Conservation (phyloP, 306 rosid species). For the Prunus salicina region DNA sequence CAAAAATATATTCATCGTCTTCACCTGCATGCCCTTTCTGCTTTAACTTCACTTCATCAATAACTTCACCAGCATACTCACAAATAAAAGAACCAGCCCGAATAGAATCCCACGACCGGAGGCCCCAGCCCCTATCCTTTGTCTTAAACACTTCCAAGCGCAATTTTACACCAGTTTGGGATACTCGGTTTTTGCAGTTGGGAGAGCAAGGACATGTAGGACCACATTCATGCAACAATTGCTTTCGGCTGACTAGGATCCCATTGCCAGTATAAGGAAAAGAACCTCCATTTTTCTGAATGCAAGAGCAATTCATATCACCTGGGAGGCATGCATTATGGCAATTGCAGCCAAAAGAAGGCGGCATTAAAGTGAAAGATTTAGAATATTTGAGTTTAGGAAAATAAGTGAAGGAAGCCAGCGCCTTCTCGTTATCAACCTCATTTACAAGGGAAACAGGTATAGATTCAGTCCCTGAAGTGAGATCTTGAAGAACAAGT, state of each 20-base stretch:
- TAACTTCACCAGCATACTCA: slow-evolving; percentile 64
- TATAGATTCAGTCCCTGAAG: slow-evolving; percentile 49
- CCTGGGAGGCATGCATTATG: slow-evolving; percentile 47
- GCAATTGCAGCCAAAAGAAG: slow-evolving; percentile 49
- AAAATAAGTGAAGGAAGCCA: slow-evolving; percentile 51
- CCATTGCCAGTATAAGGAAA: slow-evolving; percentile 55
- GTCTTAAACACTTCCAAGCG: slow-evolving; percentile 63
- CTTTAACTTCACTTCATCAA: slow-evolving; percentile 35
- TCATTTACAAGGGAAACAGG: slow-evolving; percentile 68
- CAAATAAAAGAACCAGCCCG: slow-evolving; percentile 66
- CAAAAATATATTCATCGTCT: slow-evolving; percentile 54
- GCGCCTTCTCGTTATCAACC: slow-evolving; percentile 52
- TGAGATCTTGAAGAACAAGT: slow-evolving; percentile 49
- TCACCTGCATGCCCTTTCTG: slow-evolving; percentile 23
- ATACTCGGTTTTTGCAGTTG: slow-evolving; percentile 59
- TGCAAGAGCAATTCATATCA: slow-evolving; percentile 55
- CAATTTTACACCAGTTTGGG: slow-evolving; percentile 47
- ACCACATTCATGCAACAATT: slow-evolving; percentile 63
- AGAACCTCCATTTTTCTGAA: slow-evolving; percentile 53
- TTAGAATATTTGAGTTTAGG: slow-evolving; percentile 40
- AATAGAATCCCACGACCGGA: slow-evolving; percentile 58
- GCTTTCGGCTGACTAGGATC: slow-evolving; percentile 49
- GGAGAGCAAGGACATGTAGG: slow-evolving; percentile 53
- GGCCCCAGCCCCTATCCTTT: slow-evolving; percentile 66
- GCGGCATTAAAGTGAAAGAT: slow-evolving; percentile 27